Conservation (phyloP, 75 land plant species). For the Selaginella tamariscina region DNA sequence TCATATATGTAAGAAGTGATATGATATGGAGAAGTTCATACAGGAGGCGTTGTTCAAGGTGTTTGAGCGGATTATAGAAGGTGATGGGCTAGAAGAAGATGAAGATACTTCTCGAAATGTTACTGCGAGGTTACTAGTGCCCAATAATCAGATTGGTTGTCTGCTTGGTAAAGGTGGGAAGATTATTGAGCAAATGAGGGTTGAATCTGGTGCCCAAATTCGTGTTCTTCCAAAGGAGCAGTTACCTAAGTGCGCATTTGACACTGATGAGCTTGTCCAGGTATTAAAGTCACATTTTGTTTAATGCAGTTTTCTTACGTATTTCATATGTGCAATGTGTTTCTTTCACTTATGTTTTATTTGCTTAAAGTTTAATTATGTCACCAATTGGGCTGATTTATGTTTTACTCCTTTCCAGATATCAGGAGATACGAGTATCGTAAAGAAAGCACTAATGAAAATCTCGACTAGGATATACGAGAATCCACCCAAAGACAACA, state of each 20-base stretch:
- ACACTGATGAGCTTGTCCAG: constrained; percentile 85
- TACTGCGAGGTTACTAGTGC: constrained; percentile 49
- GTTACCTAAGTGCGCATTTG: constrained; percentile 71
- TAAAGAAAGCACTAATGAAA: constrained; percentile 63
- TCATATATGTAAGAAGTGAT: no score
- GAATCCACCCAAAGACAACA: constrained; percentile 66
- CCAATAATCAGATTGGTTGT: constrained; percentile 63
- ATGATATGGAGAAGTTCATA: no score
- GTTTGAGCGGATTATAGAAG: constrained; percentile 56
- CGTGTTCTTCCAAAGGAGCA: constrained; percentile 51
- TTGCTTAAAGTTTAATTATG: background rate
- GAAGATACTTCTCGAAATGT: constrained; percentile 18
- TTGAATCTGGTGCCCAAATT: constrained; percentile 58
- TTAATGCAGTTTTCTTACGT: background rate
- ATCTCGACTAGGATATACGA: constrained; percentile 72
- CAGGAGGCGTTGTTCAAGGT: constrained; percentile 89
- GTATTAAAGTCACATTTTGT: constrained; percentile 17
- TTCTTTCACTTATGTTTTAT: background rate
- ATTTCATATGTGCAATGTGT: background rate
- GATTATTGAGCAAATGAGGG: constrained; percentile 58
- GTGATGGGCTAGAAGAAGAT: constrained; percentile 24
- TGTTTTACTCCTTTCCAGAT: constrained; percentile 44
- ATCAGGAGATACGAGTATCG: constrained; percentile 49
- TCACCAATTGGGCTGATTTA: background rate
- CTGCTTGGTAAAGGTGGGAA: constrained; percentile 66